Evolutionary conservation across 129 eudicot species (phyloP).

Genomic region (Centaurea solstitialis): DNA sequence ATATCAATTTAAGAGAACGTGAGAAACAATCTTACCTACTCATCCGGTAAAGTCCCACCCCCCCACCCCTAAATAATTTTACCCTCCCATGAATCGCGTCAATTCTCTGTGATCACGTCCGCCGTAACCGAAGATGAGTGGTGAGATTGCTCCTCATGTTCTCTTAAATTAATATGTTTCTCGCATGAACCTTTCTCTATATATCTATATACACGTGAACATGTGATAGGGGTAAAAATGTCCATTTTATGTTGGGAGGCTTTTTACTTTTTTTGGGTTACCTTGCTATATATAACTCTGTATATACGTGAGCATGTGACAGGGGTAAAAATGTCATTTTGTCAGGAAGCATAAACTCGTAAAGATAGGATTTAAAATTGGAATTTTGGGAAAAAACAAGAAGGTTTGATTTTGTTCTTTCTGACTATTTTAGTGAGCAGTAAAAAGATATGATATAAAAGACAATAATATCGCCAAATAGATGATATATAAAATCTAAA

Average conservation of each 20-base stretch:
- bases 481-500: neutral
- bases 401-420: neutral
- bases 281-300: neutral
- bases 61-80: too few relatives aligned
- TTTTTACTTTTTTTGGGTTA: neutral
- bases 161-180: too few relatives aligned
- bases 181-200: too few relatives aligned
- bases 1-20: too few relatives aligned
- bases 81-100: too few relatives aligned
- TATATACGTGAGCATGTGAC: neutral
- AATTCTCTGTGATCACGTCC: too few relatives aligned
- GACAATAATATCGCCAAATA: neutral
- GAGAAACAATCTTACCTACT: too few relatives aligned
- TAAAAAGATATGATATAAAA: too few relatives aligned
- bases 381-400: neutral
- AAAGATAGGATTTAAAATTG: neutral
- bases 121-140: too few relatives aligned
- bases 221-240: neutral
- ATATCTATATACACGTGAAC: neutral
- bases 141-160: too few relatives aligned
- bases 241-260: neutral
- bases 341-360: neutral
- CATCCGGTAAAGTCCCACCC: too few relatives aligned
- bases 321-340: neutral
- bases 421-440: too few relatives aligned